Percentiles rank a stretch among this genome's conserved stretches.
phyloP scores from a whole-genome alignment of 495 filamentous ascomycete genomes.

The Tuber microsphaerosporum region DNA sequence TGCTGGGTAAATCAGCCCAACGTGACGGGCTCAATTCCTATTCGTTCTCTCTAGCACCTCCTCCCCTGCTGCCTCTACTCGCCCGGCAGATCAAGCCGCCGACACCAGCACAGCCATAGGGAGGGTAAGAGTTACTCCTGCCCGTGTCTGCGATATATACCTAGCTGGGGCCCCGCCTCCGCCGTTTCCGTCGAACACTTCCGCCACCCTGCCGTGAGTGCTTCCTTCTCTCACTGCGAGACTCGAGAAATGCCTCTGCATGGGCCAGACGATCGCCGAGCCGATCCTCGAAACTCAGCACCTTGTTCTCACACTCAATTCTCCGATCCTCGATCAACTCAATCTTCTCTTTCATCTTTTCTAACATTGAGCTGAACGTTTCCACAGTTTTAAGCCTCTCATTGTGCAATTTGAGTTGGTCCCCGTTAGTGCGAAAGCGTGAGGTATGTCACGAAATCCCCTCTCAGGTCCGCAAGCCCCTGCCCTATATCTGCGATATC shows the following conservation, averaged over 20 bases:
- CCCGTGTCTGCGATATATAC: not conserved
- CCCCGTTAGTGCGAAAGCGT: not conserved
- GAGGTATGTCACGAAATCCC: not conserved
- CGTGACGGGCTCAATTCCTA: constrained; percentile 13
- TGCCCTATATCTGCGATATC: not conserved
- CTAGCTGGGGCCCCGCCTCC: not conserved
- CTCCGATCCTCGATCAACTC: constrained; percentile 27
- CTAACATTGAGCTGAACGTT: constrained; percentile 20
- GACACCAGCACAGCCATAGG: constrained; percentile 1
- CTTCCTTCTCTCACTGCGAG: constrained; percentile 21
- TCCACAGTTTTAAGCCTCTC: constrained; percentile 36
- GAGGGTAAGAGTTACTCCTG: constrained; percentile 13
- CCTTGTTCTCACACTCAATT: constrained; percentile 28
- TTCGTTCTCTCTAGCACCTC: not conserved
- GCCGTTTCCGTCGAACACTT: not conserved
- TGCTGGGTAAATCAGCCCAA: constrained; percentile 18
- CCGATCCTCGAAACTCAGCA: constrained; percentile 25
- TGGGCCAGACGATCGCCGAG: constrained; percentile 30
- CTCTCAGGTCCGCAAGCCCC: not conserved
- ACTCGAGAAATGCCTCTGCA: constrained; percentile 16
- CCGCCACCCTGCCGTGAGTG: constrained; percentile 2
- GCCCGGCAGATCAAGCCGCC: not conserved
- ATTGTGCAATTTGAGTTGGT: constrained; percentile 13
- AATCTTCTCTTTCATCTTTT: constrained; percentile 33
- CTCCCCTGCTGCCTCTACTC: not conserved